Base-by-base conservation (phyloP, 2,329 filamentous ascomycete genomes). In the Penicillium sp. region DNA sequence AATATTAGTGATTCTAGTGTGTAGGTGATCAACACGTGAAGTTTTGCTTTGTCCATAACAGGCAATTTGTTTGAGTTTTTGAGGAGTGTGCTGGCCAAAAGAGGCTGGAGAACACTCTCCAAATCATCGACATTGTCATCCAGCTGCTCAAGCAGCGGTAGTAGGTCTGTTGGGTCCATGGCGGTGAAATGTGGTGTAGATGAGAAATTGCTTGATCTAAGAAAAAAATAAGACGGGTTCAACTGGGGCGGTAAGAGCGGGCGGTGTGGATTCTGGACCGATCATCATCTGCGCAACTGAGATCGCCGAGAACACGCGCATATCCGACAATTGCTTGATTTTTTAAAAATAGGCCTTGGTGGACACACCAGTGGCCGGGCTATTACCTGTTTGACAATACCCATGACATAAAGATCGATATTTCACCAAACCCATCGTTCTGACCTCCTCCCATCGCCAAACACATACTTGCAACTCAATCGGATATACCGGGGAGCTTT, bases 21-120 rank as follows among this genome's bases (percentile, higher is more conserved):
- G 74, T 97, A 99, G 19, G 91, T 89, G 51, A 88, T 82, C 21
- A 96, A 81, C n/a, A 94, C 88, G 72, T 96, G 91, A 59, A 97
- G 86, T 78, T 97, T 97, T 8, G 94, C 92, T 78, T 91, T 93
- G 79, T 97, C 93, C 60, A 99, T 82, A n/a, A 97, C 82, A 1
- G 93, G 93, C 29, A 97, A 82, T 71, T 91, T 91, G 55, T 86
- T 87, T 6, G 91, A 86, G 56, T 86, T 84, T 41, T 88, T 85
- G 50, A 85, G 80, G 43, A 97, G 78, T 1, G 83, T 75, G 49
- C 82, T 82, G 36, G 81, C 79, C 27, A 96, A 78, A 6, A 97
- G 78, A n/a, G 93, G 91, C 61, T 84, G 77, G 29, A 97, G 81
- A 4, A 84, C 81, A 36, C 87, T 84, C 71, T 96, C 86, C 47